Evolutionary conservation across 2,329 filamentous ascomycete genomes (phyloP).

Genomic region (Tolypocladium amazonense): DNA sequence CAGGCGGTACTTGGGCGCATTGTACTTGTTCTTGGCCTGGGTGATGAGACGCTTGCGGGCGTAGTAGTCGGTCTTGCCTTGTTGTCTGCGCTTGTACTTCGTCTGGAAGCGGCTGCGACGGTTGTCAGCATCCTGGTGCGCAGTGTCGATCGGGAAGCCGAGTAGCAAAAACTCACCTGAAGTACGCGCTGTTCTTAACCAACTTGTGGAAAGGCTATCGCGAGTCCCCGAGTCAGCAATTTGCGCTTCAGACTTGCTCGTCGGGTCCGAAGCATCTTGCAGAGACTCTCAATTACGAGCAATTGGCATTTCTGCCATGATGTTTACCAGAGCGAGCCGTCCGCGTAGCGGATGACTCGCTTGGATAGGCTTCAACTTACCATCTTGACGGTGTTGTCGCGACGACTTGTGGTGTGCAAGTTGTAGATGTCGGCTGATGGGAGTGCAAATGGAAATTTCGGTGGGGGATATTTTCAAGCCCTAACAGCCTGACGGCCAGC

Average conservation of each 20-base stretch:
- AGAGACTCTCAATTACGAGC: constrained; percentile 55
- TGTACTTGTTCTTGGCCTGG: constrained; percentile 99
- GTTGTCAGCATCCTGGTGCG: constrained; percentile 13
- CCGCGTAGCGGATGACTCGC: constrained; percentile 1
- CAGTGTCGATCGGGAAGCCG: background rate
- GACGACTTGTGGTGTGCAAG: constrained; percentile 26
- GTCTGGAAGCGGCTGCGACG: constrained; percentile 84
- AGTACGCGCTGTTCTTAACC: constrained; percentile 98
- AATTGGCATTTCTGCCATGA: constrained; percentile 34
- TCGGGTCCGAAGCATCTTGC: constrained; percentile 96
- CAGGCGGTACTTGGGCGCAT: constrained; percentile 98
- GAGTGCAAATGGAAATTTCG: constrained; percentile 18
- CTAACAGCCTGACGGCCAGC: constrained; percentile 19
- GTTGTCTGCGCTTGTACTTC: constrained; percentile 96
- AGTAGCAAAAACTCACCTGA: constrained; percentile 57
- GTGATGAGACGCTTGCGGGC: constrained; percentile 98
- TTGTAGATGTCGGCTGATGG: constrained; percentile 22
- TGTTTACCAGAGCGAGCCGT: constrained; percentile 6
- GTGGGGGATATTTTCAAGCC: constrained; percentile 31
- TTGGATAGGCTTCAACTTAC: constrained; percentile 46
- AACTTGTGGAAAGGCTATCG: constrained; percentile 81
- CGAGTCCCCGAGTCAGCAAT: constrained; percentile 91
- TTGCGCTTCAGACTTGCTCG: constrained; percentile 81
- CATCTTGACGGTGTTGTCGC: constrained; percentile 53
- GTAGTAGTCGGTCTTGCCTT: constrained; percentile 99